Evolutionary conservation across 805 yeast genomes (phyloP).

Genomic region (Cyberlindnera mrakii): DNA sequence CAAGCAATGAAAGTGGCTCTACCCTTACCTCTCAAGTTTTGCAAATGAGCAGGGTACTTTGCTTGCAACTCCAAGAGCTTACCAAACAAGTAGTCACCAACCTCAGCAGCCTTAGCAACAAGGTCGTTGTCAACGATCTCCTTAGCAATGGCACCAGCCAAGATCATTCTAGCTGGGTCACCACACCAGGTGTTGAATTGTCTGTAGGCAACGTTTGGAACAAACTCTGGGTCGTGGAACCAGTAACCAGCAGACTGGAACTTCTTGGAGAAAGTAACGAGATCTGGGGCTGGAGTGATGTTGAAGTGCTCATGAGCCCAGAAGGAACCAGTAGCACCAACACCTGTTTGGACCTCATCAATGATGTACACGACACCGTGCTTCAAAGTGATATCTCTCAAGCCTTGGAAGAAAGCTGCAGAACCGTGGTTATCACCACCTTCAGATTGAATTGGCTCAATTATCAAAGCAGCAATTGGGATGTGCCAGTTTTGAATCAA

Average conservation of each 20-base stretch:
- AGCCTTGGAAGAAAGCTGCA: conserved; percentile 70
- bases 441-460: conserved; percentile 89
- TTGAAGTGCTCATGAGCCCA: conserved; percentile 90
- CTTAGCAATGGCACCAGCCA: conserved; percentile 66
- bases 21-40: conserved; percentile 65
- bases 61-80: conserved; percentile 46
- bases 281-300: conserved; percentile 69
- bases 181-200: conserved; percentile 96
- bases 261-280: conserved; percentile 83
- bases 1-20: conserved; percentile 83
- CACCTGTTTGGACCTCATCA: conserved; percentile 89
- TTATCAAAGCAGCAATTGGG: conserved; percentile 83
- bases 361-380: conserved; percentile 67
- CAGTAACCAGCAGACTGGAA: conserved; percentile 87
- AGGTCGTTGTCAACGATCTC: conserved; percentile 60
- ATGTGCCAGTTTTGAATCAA: conserved; percentile 58
- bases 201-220: conserved; percentile 76
- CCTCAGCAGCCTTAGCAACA: conserved; percentile 46
- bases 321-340: conserved; percentile 78
- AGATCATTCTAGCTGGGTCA: conserved; percentile 74
- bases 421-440: conserved; percentile 92
- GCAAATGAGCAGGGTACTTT: conserved; percentile 47
- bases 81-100: conserved; percentile 61
- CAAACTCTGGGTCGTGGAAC: conserved; percentile 66
- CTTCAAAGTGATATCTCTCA: conserved; percentile 68